A percentile compares a stretch with the other conserved stretches of the same genome.
Conservation (phyloP, 257 asterid genomes). For the Nicotiana obtusifolia region DNA sequence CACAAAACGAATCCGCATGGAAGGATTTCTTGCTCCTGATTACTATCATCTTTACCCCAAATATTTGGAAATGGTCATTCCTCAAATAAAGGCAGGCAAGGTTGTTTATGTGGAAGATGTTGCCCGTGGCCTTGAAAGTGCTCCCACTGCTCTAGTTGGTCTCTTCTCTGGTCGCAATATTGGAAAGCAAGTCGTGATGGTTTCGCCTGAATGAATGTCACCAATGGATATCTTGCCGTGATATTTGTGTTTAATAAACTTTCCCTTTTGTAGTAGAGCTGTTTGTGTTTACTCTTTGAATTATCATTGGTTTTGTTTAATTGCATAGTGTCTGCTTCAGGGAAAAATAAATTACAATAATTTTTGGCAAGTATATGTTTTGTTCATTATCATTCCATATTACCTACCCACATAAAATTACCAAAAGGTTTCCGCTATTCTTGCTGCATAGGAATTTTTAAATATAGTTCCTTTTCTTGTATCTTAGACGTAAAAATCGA, state of each 20-base stretch:
- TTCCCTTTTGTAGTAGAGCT: not conserved
- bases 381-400: not conserved
- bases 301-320: not conserved
- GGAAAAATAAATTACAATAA: no score
- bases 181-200: constrained; percentile 5
- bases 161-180: constrained; percentile 8
- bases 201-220: not conserved
- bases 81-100: constrained; percentile 6
- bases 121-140: not conserved
- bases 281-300: not conserved
- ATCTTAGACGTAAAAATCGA: no score
- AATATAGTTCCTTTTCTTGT: no score
- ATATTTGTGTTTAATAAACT: not conserved
- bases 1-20: constrained; percentile 8
- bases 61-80: constrained; percentile 4
- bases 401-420: not conserved
- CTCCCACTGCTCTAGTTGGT: constrained; percentile 8
- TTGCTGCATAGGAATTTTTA: no score
- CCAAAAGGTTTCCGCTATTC: no score
- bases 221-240: not conserved
- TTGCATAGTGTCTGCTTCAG: not conserved
- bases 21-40: not conserved
- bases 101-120: constrained; percentile 8
- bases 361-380: not conserved
- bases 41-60: constrained; percentile 12